phyloP scores from a whole-genome alignment of 75 land plant genomes.

The Adiantum capillusveneris region DNA sequence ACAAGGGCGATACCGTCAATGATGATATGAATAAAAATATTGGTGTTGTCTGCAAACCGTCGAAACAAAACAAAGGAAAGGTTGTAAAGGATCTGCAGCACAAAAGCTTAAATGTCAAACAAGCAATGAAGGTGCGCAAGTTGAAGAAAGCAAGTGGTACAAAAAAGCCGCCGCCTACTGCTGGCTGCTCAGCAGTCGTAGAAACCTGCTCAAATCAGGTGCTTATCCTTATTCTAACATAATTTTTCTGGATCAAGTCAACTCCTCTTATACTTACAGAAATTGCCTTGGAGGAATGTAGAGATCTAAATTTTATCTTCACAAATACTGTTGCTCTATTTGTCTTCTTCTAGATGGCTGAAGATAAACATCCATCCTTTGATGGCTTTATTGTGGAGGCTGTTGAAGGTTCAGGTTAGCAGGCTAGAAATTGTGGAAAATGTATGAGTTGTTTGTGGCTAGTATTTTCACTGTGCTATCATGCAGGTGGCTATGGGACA shows the following conservation, averaged over 20 bases:
- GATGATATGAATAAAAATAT: not conserved
- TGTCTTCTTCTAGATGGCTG: conserved; percentile 1
- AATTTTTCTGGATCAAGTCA: not conserved
- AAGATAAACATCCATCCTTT: conserved; percentile 41
- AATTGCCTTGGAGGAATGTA: no score
- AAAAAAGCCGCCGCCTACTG: not conserved
- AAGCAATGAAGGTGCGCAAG: not conserved
- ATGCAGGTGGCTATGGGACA: conserved; percentile 90
- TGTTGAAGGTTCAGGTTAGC: conserved; percentile 84
- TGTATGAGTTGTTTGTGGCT: not conserved
- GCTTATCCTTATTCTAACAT: not conserved
- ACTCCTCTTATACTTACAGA: no score
- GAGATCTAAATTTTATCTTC: no score
- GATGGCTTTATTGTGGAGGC: conserved; percentile 59
- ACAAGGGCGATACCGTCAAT: no score
- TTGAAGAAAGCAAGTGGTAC: not conserved
- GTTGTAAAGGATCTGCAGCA: not conserved
- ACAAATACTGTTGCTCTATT: no score
- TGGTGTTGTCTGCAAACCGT: not conserved
- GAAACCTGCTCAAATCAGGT: conserved; percentile 3
- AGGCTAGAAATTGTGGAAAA: not conserved
- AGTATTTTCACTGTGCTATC: not conserved
- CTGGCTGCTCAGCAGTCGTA: not conserved
- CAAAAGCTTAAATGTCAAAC: not conserved
- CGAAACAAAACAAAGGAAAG: not conserved